These are phyloP conservation scores for Lentinus tigrinus DNA, from an alignment of 768 basidiomycete species.

Conservation along the genomic window DNA sequence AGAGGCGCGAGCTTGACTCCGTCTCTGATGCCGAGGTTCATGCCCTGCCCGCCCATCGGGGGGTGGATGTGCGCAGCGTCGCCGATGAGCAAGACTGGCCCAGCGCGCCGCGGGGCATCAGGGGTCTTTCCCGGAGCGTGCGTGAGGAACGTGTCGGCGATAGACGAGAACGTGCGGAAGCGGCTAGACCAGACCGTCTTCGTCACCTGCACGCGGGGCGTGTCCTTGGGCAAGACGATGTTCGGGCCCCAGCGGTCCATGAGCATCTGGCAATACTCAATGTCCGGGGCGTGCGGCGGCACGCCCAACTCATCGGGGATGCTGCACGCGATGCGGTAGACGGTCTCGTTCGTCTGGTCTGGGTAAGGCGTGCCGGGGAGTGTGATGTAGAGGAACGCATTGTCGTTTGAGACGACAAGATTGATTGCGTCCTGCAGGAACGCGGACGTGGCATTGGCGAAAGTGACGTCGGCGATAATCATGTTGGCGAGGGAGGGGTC, in stretches of 20 bases:
- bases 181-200: conserved; percentile 45
- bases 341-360: conserved; percentile 21
- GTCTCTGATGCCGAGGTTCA: conserved; percentile 61
- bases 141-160: conserved; percentile 40
- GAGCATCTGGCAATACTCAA: conserved; percentile 43
- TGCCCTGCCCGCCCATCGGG: conserved; percentile 54
- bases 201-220: conserved; percentile 33
- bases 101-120: conserved; percentile 2
- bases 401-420: conserved; percentile 29
- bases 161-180: conserved; percentile 44
- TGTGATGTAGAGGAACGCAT: conserved; percentile 36
- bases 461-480: conserved; percentile 46
- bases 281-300: conserved; percentile 37
- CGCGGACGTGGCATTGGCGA: conserved; percentile 26
- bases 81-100: conserved; percentile 33
- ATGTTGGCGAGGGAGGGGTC: conserved; percentile 37
- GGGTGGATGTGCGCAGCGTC: conserved; percentile 56
- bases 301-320: conserved; percentile 35
- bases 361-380: conserved; percentile 31
- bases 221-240: conserved; percentile 35
- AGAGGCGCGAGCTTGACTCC: conserved; percentile 45
- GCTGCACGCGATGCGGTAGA: conserved; percentile 43
- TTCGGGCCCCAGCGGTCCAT: conserved; percentile 41
- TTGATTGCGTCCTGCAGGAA: conserved; percentile 24
- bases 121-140: conserved; percentile 22